Conservation (phyloP, 1,284 basidiomycete species). For the Ganoderma sp. region DNA sequence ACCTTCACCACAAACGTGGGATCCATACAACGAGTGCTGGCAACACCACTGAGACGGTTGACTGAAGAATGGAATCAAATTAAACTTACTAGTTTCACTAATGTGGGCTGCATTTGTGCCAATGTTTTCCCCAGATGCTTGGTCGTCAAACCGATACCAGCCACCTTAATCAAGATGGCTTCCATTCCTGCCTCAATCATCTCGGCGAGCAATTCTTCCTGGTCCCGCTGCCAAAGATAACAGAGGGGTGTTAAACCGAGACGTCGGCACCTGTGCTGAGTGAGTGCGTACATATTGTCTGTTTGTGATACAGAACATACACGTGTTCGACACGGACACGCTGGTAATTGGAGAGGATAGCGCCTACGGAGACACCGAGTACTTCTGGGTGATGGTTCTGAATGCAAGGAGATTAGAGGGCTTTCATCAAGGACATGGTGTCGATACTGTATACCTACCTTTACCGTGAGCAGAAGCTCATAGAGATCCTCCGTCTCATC, state of each 20-base stretch:
- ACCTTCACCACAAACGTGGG: constrained; percentile 96
- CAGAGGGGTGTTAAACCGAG: constrained; percentile 82
- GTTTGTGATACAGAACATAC: constrained; percentile 48
- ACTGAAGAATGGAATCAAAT: not conserved
- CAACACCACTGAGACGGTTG: not conserved
- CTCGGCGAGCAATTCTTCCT: constrained; percentile 81
- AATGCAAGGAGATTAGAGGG: not conserved
- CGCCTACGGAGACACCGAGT: constrained; percentile 91
- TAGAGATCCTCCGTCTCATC: constrained; percentile 98
- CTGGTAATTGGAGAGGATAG: constrained; percentile 98
- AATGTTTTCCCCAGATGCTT: constrained; percentile 85
- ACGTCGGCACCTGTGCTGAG: constrained; percentile 69
- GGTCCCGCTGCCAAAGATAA: constrained; percentile 95
- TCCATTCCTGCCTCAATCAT: constrained; percentile 87
- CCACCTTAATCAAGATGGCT: constrained; percentile 93
- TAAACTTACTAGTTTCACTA: constrained; percentile 72
- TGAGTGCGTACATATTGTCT: not conserved
- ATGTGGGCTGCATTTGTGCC: constrained; percentile 74
- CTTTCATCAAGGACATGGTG: not conserved
- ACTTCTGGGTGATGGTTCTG: constrained; percentile 84
- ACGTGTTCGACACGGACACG: constrained; percentile 98
- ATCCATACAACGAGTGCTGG: constrained; percentile 84
- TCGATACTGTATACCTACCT: constrained; percentile 53
- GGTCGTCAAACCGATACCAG: constrained; percentile 86
- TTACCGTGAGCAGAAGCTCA: constrained; percentile 77